Conservation (phyloP, 768 basidiomycete species). For the Lactarius sanguifluus region DNA sequence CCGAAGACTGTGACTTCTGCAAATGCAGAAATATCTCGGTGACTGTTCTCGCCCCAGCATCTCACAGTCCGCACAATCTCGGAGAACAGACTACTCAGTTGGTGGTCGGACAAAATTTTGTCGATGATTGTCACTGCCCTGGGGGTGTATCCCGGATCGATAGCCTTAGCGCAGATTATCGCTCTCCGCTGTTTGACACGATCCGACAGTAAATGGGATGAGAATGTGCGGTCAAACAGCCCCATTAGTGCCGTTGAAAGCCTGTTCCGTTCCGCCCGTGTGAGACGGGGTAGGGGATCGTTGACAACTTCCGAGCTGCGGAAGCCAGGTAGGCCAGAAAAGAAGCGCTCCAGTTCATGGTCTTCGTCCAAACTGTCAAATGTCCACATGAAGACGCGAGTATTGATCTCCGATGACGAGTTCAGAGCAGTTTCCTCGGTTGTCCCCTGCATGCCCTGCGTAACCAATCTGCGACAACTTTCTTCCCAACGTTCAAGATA, state of each 20-base stretch:
- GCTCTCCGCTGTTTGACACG: not conserved
- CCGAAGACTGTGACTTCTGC: not conserved
- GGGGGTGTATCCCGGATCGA: not conserved
- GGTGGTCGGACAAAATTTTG: not conserved
- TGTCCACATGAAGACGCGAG: not conserved
- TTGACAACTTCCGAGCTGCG: not conserved
- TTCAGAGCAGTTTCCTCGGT: not conserved
- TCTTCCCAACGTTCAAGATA: not conserved
- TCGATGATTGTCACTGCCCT: not conserved
- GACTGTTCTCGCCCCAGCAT: not conserved
- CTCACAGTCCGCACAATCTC: not conserved
- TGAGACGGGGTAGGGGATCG: not conserved
- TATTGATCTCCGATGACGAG: not conserved
- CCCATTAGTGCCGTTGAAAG: not conserved
- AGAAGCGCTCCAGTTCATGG: not conserved
- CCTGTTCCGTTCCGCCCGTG: rapidly evolving
- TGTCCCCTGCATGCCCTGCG: not conserved
- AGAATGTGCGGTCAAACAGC: not conserved
- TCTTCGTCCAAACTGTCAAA: not conserved
- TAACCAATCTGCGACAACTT: not conserved
- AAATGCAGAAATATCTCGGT: not conserved
- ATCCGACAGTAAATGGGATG: not conserved
- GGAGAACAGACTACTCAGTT: not conserved
- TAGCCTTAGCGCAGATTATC: not conserved
- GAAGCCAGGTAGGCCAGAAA: not conserved